Conservation (phyloP, 495 filamentous ascomycete species). For the Apiosordaria backusii region DNA sequence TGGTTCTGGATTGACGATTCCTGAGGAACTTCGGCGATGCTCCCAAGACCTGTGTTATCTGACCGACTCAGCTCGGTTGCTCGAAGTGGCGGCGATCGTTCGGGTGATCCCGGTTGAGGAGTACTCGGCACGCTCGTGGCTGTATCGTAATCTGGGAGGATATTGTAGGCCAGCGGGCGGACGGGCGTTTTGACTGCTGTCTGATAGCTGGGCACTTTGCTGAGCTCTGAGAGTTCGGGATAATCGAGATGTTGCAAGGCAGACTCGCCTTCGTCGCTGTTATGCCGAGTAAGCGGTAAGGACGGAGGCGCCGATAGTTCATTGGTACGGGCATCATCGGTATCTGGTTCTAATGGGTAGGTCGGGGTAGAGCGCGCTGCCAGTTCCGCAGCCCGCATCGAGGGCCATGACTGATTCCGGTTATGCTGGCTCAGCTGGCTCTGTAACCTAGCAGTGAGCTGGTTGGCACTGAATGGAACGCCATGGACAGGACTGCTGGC, state of each 20-base stretch:
- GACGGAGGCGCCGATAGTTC: constrained; percentile 33
- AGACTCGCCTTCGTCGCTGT: constrained; percentile 56
- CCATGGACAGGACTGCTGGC: constrained; percentile 35
- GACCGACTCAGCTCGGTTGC: neutral
- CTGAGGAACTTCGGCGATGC: constrained; percentile 27
- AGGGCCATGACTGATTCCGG: constrained; percentile 34
- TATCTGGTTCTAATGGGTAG: constrained; percentile 18
- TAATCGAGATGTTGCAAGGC: constrained; percentile 53
- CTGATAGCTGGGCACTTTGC: constrained; percentile 74
- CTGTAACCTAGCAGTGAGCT: constrained; percentile 60
- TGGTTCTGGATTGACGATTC: constrained; percentile 2
- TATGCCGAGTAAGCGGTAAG: constrained; percentile 51
- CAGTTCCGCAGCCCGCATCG: constrained; percentile 27
- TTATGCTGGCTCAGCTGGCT: constrained; percentile 46
- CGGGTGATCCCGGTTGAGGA: neutral
- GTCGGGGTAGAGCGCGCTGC: constrained; percentile 27
- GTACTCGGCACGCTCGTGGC: neutral
- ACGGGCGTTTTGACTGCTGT: constrained; percentile 64
- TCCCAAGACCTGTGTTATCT: constrained; percentile 29
- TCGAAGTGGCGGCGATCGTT: neutral
- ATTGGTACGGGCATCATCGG: neutral
- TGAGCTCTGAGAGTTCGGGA: constrained; percentile 59
- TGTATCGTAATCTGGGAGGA: neutral
- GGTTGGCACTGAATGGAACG: constrained; percentile 49
- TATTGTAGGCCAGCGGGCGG: constrained; percentile 31